Base-by-base conservation (phyloP, 1,284 basidiomycete species). In the Fomitopsis palustris region DNA sequence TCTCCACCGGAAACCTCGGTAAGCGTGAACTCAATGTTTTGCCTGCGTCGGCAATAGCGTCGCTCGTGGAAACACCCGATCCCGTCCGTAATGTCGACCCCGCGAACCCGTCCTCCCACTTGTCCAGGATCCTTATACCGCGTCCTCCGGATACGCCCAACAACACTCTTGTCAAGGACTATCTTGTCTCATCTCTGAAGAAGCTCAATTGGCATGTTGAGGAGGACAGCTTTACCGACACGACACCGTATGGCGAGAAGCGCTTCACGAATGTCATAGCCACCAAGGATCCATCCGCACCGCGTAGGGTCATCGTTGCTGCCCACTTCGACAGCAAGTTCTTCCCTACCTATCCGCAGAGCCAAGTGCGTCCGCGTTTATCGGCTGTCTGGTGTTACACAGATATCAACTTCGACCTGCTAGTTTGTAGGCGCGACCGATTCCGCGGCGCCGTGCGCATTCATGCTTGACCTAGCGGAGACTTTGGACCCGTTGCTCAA, bases 271-370 rank as follows among this genome's bases (percentile, higher is more conserved):
- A 99, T 76, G 80, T 98, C 53, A 87, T 99, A 64, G 93, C 95
- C 41, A 99, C 97, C 16, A 96, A 98, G 71, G 90, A 98, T 67
- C 89, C 91, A 4, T 76, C 78, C n/a, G 94, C 96, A 0, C 78
- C 90, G 1, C 76, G 91, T 42, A 88, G 91, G 66, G 80, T 99
- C 27, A 81, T 96, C n/a, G 74, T 99, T 8, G 81, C 96, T 2
- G 97, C 96, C 4, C 97, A 99, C 72, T 95, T 93, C 68, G 97
- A 99, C 74, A 95, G 91, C 74, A 99, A 99, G 76, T 97, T 86
- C 76, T 96, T 92, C 67, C 75, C 85, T 0, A 74, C 73, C 1
- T 87, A 80, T 63, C 91, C 92, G 1, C 74, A 84, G 35, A 88
- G 90, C 67, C 87, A 92, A 77, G 90, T 90, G 69, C 60, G 79